phyloP scores from a whole-genome alignment of 169 alveolate genomes.

The Cryptosporidium ryanae region DNA sequence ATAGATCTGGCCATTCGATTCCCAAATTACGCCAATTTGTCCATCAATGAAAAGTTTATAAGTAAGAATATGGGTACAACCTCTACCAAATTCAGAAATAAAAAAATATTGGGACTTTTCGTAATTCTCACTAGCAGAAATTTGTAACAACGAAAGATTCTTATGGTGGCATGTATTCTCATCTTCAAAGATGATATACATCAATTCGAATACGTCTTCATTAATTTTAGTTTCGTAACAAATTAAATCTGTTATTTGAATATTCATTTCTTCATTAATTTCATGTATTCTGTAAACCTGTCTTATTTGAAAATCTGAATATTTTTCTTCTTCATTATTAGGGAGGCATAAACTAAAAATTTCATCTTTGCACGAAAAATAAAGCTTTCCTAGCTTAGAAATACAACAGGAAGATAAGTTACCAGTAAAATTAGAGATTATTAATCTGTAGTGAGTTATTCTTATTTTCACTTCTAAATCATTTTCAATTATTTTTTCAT shows the following conservation, averaged over 20 bases:
- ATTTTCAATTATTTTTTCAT: not conserved
- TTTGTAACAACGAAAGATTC: conserved; percentile 7
- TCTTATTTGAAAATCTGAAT: conserved; percentile 23
- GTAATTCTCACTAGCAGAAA: not conserved
- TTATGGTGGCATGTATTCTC: not conserved
- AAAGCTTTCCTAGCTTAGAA: conserved; percentile 12
- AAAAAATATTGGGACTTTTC: not conserved
- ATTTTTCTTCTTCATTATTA: conserved; percentile 1
- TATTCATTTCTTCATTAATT: not conserved
- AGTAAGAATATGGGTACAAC: conserved; percentile 27
- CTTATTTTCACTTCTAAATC: not conserved
- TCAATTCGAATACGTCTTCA: conserved; percentile 23
- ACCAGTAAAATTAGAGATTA: conserved; percentile 18
- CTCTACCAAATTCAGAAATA: not conserved
- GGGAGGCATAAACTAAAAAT: conserved; percentile 25
- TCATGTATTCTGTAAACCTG: conserved; percentile 18
- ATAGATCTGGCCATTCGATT: conserved; percentile 22
- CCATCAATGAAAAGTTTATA: conserved; percentile 30
- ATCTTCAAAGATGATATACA: conserved; percentile 27
- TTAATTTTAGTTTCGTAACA: conserved; percentile 3
- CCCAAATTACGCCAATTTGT: conserved; percentile 51
- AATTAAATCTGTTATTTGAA: not conserved
- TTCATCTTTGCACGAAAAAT: conserved; percentile 35
- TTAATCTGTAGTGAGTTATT: conserved; percentile 3
- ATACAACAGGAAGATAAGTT: conserved; percentile 21